Conservation (phyloP, 345 rosid genomes). For the Corchorus capsularis region DNA sequence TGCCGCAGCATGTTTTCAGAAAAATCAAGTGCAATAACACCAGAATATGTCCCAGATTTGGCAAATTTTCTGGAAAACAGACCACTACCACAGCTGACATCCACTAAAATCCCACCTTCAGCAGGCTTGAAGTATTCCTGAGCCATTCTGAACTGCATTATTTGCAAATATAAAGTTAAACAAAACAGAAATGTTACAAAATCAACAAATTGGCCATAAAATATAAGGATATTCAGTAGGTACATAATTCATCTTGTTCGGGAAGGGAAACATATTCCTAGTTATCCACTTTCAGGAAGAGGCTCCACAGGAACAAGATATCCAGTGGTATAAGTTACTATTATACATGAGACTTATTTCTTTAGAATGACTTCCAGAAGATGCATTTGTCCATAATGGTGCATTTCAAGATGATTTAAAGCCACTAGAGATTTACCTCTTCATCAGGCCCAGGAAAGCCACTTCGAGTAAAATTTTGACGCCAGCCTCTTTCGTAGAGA, state of each 20-base stretch:
- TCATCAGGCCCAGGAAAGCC: conserved; percentile 97
- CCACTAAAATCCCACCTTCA: conserved; percentile 81
- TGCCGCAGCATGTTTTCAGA: conserved; percentile 98
- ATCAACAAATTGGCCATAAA: conserved; percentile 8
- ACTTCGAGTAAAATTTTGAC: conserved; percentile 71
- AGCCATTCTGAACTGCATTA: conserved; percentile 89
- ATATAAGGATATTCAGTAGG: conserved; percentile 1
- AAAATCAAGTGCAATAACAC: conserved; percentile 87
- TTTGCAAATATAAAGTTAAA: conserved; percentile 9
- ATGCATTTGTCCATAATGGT: neutral
- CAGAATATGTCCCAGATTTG: conserved; percentile 68
- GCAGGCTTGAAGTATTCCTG: conserved; percentile 79
- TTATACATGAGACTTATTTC: neutral
- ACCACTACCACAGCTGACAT: conserved; percentile 97
- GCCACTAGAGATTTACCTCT: conserved; percentile 56
- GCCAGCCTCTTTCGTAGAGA: conserved; percentile 95
- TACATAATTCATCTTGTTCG: neutral
- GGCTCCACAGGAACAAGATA: neutral
- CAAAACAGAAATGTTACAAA: neutral
- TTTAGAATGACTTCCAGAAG: neutral
- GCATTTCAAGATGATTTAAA: neutral
- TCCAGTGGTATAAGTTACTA: neutral
- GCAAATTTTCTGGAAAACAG: conserved; percentile 89
- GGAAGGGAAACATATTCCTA: neutral
- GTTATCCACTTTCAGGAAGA: neutral